Evolutionary conservation across 805 yeast genomes (phyloP).

Genomic region (Candida maltosa): DNA sequence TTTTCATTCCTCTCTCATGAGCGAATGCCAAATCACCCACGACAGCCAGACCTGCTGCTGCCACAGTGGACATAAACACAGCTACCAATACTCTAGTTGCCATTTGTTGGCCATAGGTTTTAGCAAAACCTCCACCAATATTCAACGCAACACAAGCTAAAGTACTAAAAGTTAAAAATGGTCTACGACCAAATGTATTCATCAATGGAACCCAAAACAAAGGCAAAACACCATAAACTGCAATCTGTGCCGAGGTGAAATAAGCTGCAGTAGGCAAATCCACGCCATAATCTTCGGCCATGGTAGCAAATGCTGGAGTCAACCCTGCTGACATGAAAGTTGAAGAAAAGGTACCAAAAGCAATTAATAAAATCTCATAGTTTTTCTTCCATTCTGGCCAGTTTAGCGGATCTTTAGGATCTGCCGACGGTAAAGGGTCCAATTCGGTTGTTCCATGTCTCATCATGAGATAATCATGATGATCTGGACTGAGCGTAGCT

Average conservation of each 20-base stretch:
- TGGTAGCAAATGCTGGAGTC: slow-evolving; percentile 10
- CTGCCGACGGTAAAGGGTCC: slow-evolving; percentile 12
- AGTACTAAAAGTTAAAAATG: slow-evolving; percentile 7
- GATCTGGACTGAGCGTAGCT: slow-evolving; percentile 2
- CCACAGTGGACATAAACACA: slow-evolving; percentile 9
- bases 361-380: slow-evolving; percentile 9
- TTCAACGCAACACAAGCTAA: slow-evolving; percentile 9
- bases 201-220: slow-evolving; percentile 14
- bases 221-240: slow-evolving; percentile 12
- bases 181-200: slow-evolving; percentile 11
- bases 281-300: slow-evolving; percentile 7
- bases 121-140: slow-evolving; percentile 12
- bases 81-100: slow-evolving; percentile 11
- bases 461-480: slow-evolving; percentile 7
- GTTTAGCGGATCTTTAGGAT: slow-evolving; percentile 13
- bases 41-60: slow-evolving; percentile 11
- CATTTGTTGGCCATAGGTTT: slow-evolving; percentile 13
- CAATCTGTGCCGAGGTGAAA: slow-evolving; percentile 12
- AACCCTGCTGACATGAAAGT: slow-evolving; percentile 17
- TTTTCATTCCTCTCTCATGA: slow-evolving; percentile 12
- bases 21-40: slow-evolving; percentile 12
- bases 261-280: slow-evolving; percentile 11
- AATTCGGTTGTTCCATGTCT: slow-evolving; percentile 13
- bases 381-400: slow-evolving; percentile 11
- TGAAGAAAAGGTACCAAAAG: slow-evolving; percentile 12